Evolutionary conservation across 176 grass and related monocot genomes (phyloP).

Genomic region (Oryza coarctata): DNA sequence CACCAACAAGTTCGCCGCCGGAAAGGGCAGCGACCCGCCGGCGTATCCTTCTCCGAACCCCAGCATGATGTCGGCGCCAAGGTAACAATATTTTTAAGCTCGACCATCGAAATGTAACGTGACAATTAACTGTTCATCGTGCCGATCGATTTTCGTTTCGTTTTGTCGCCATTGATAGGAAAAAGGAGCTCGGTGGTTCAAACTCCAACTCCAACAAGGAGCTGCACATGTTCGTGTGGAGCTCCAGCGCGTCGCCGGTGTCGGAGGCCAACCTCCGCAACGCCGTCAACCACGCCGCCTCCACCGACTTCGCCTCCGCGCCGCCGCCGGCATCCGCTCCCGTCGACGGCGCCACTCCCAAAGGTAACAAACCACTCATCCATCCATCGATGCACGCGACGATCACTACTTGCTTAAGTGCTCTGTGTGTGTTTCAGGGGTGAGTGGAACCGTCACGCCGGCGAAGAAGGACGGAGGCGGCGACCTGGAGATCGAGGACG

Average conservation of each 20-base stretch:
- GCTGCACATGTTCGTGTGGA: slow-evolving; percentile 93
- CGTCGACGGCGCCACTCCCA: slow-evolving; percentile 56
- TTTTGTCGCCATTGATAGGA: slow-evolving; percentile 33
- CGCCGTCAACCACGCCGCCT: slow-evolving; percentile 85
- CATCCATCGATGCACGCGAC: background rate
- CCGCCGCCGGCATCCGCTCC: slow-evolving; percentile 12
- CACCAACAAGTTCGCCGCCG: slow-evolving; percentile 46
- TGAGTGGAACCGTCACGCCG: slow-evolving; percentile 67
- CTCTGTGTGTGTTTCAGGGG: background rate
- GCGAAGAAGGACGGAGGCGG: slow-evolving; percentile 51
- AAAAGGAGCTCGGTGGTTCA: slow-evolving; percentile 64
- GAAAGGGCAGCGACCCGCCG: slow-evolving; percentile 21
- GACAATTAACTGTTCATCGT: background rate
- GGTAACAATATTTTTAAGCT: background rate
- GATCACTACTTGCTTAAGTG: background rate
- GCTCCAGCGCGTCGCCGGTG: slow-evolving; percentile 80
- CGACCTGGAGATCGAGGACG: slow-evolving; percentile 76
- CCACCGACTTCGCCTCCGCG: slow-evolving; percentile 56
- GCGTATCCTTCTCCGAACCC: slow-evolving; percentile 73
- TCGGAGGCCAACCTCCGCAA: slow-evolving; percentile 96
- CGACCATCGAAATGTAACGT: background rate
- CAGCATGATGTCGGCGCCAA: slow-evolving; percentile 56
- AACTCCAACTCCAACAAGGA: slow-evolving; percentile 89
- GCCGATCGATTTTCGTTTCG: background rate
- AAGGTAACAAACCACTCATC: slow-evolving; percentile 39